Base-by-base conservation (phyloP, 2,329 filamentous ascomycete genomes). In the Colletotrichum brevisporum region DNA sequence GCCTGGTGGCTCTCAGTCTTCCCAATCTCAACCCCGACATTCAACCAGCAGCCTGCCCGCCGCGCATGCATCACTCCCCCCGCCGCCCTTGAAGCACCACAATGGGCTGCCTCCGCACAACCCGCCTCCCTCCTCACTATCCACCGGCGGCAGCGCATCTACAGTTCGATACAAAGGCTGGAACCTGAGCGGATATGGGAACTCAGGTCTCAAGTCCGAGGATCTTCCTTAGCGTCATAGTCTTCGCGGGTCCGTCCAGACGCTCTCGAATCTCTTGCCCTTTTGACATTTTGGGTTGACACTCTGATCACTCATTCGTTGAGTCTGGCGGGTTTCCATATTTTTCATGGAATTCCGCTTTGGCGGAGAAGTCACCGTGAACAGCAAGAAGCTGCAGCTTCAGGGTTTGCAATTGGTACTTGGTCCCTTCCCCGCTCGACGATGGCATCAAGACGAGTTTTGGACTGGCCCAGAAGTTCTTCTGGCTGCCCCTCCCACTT, bases 111-210 rank as follows among this genome's bases (percentile, higher is more conserved):
- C 77, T 31, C 75, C 79, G 27, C 81, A 80, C 45, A 71, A 72
- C 57, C 78, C 81, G 6, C 77, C 79, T 36, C 73, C 78, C 8
- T 75, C 73, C 31, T 69, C 73, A 41, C 67, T 76, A 2, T 74
- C 76, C 48, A 74, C 73, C 60, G 60, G 73, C 43, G 64, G 55
- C 43, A 56, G 69, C 12, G 58, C 65, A 16, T 67, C 75, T 51
- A 71, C 75, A 16, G 73, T 74, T 47, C 78, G 77, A 63, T 82
- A 82, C 70, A 76, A 79, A 56, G 79, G 78, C 52, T 82, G 80
- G 82, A 80, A 82, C 71, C 71, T 79, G 43, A 78, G 77, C 70
- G 80, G 79, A 73, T 80, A 83, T 76, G 79, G 81, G 61, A 80
- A 81, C 71, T 79, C 78, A 53, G 79, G 79, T 66, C 77, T 80